phyloP scores from a whole-genome alignment of 305 asterid genomes.

The Lippia alba region DNA sequence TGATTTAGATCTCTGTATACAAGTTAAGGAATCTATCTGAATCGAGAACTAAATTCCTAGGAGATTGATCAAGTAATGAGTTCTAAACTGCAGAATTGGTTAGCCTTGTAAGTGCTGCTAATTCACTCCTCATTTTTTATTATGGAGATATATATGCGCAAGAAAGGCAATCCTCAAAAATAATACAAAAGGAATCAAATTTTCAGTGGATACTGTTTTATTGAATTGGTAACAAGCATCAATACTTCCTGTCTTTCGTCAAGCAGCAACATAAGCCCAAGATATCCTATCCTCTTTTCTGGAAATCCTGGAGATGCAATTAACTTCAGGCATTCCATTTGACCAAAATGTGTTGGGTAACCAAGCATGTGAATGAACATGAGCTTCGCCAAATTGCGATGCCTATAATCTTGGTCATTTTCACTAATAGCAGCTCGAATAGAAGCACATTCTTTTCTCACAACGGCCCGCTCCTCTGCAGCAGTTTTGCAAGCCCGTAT shows the following conservation, averaged over 20 bases:
- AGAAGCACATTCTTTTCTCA: constrained; percentile 98
- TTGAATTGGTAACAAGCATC: constrained; percentile 98
- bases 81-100: constrained; percentile 22
- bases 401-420: constrained; percentile 87
- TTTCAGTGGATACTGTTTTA: constrained; percentile 84
- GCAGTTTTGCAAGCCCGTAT: constrained; percentile 98
- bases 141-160: constrained; percentile 16
- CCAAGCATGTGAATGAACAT: constrained; percentile 99
- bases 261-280: constrained; percentile 97
- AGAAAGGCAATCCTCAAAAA: constrained; percentile 20
- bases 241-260: constrained; percentile 99
- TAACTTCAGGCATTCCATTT: constrained; percentile 98
- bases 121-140: constrained; percentile 19
- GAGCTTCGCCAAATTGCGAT: constrained; percentile 97
- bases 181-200: constrained; percentile 20
- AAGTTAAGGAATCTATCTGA: constrained; percentile 53
- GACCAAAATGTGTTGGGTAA: constrained; percentile 99
- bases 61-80: constrained; percentile 30
- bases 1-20: constrained; percentile 90
- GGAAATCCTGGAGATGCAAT: constrained; percentile 99
- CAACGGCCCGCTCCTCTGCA: constrained; percentile 98
- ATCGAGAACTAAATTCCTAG: constrained; percentile 25
- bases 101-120: constrained; percentile 19
- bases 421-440: constrained; percentile 95
- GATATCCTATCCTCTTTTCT: constrained; percentile 98